These are phyloP conservation scores for Cytospora chrysosperma DNA, from an alignment of 2,329 filamentous ascomycete species.

Conservation along the genomic window DNA sequence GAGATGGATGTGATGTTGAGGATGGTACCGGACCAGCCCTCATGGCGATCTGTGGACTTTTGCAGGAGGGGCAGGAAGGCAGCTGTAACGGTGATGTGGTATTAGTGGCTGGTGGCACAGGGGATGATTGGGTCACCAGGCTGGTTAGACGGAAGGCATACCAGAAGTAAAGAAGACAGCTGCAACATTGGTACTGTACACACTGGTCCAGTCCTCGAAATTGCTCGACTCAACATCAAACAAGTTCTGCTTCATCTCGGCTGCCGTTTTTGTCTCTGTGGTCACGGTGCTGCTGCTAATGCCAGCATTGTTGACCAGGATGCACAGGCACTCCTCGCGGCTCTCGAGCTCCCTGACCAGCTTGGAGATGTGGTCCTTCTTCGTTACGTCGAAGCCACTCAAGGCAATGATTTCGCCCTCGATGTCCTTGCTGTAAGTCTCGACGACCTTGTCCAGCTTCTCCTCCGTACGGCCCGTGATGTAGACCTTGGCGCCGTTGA, in stretches of 20 bases:
- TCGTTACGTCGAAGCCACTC: constrained; percentile 57
- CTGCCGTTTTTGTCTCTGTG: constrained; percentile 52
- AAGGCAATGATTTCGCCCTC: constrained; percentile 59
- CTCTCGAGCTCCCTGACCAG: constrained; percentile 58
- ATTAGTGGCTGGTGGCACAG: not conserved
- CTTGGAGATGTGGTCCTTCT: constrained; percentile 56
- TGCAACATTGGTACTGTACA: constrained; percentile 75
- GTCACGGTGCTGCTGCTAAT: constrained; percentile 56
- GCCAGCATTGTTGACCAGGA: constrained; percentile 69
- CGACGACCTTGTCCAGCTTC: constrained; percentile 59
- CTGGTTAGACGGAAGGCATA: not conserved
- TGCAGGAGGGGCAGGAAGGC: constrained; percentile 63
- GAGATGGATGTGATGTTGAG: constrained; percentile 70
- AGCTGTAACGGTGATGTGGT: constrained; percentile 44
- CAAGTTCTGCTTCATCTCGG: constrained; percentile 56
- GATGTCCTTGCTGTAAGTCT: constrained; percentile 54
- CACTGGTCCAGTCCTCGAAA: constrained; percentile 69
- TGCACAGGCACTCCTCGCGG: constrained; percentile 57
- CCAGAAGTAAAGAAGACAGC: constrained; percentile 58
- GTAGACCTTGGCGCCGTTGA: constrained; percentile 51
- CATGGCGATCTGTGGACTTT: constrained; percentile 42
- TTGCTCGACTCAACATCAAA: constrained; percentile 62
- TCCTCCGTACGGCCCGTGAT: constrained; percentile 65
- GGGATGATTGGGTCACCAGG: too few relatives aligned
- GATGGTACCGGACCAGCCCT: constrained; percentile 56